These are phyloP conservation scores for Gnomoniopsis sp. DNA, from an alignment of 2,329 filamentous ascomycete species.

Conservation along the genomic window DNA sequence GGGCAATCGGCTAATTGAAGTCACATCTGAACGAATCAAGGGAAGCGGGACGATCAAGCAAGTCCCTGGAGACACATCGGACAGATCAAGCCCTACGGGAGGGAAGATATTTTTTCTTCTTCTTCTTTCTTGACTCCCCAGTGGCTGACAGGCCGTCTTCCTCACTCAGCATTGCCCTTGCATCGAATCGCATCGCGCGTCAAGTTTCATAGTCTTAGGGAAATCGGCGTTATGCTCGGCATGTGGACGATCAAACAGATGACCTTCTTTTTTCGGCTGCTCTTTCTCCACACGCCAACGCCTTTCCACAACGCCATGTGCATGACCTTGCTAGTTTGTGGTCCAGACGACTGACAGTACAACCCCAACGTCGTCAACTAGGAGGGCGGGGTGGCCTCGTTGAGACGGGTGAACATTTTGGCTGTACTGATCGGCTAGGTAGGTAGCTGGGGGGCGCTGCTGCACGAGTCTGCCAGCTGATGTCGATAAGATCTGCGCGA, in stretches of 20 bases:
- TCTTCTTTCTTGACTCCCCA: background rate
- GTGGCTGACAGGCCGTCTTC: background rate
- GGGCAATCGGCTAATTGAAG: background rate
- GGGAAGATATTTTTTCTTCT: background rate
- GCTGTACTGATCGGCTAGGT: too few relatives aligned
- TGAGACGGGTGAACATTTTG: background rate
- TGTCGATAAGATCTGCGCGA: conserved; percentile 3
- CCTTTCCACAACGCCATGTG: background rate
- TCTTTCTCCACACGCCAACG: conserved; percentile 9
- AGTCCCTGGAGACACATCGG: background rate
- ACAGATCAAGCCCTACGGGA: background rate
- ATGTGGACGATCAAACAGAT: conserved; percentile 15
- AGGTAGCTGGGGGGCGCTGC: background rate
- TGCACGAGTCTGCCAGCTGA: background rate
- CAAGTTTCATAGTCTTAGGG: conserved; percentile 16
- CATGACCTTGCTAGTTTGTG: background rate
- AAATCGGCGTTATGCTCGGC: conserved; percentile 16
- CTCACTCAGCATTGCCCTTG: conserved; percentile 6
- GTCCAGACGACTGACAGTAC: background rate
- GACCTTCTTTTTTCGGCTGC: conserved; percentile 12
- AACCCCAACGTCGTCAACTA: too few relatives aligned
- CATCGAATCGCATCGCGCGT: conserved; percentile 13
- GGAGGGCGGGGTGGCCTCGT: background rate
- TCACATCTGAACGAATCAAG: background rate
- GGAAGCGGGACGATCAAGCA: conserved; percentile 20